These are phyloP conservation scores for Verticillium dahliae DNA, from an alignment of 2,329 filamentous ascomycete genomes.

Conservation along the genomic window DNA sequence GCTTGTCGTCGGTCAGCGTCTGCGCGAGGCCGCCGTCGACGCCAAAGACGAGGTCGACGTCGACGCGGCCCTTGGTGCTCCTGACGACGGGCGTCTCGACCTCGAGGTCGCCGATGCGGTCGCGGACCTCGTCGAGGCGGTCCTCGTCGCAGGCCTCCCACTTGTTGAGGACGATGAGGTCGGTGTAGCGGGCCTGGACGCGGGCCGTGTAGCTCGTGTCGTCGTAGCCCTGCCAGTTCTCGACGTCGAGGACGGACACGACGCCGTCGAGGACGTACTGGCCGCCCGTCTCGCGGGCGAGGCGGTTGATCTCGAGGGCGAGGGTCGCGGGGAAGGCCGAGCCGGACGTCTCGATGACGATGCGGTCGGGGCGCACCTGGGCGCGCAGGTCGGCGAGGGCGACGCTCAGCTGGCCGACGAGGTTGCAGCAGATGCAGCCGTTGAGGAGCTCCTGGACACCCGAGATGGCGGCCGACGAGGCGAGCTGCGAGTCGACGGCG, in stretches of 20 bases:
- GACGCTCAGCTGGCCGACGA: conserved; percentile 81
- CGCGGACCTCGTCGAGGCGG: conserved; percentile 69
- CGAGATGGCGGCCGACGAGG: conserved; percentile 72
- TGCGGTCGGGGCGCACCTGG: conserved; percentile 62
- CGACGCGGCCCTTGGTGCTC: conserved; percentile 73
- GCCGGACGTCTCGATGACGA: conserved; percentile 90
- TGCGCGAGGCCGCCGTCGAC: conserved; percentile 74
- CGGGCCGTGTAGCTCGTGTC: conserved; percentile 85
- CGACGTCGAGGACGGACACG: conserved; percentile 83
- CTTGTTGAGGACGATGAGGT: conserved; percentile 88
- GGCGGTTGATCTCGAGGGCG: conserved; percentile 81
- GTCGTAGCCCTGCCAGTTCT: conserved; percentile 92
- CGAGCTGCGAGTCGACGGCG: conserved; percentile 87
- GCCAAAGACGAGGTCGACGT: conserved; percentile 75
- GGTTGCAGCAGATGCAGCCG: conserved; percentile 98
- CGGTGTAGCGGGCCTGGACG: conserved; percentile 83
- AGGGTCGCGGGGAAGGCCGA: conserved; percentile 83
- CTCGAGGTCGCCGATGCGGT: conserved; percentile 74
- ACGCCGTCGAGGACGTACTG: conserved; percentile 78
- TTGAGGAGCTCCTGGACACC: conserved; percentile 91
- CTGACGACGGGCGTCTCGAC: conserved; percentile 79
- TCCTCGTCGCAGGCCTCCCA: conserved; percentile 74
- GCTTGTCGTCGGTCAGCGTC: conserved; percentile 36
- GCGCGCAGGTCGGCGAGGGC: conserved; percentile 69
- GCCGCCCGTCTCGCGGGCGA: conserved; percentile 60